A percentile compares a stretch with the other conserved stretches of the same genome.
phyloP scores from a whole-genome alignment of 768 basidiomycete species.

The Dioszegia hungarica region DNA sequence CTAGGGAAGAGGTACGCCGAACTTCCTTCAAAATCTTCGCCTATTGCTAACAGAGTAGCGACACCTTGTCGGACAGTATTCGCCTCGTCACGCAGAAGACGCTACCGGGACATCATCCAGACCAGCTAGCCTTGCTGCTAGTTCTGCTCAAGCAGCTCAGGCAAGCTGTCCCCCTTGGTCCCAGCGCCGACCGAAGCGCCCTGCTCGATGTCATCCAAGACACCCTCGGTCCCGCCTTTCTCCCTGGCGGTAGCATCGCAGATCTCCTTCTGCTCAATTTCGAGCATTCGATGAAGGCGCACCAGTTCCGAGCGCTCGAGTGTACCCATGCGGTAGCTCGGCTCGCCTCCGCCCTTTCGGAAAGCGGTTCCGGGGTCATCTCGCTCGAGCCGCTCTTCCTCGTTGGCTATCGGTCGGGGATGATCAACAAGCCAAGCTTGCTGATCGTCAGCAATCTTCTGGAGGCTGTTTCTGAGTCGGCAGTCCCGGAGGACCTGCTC shows the following conservation, averaged over 20 bases:
- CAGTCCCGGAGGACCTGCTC: conserved; percentile 13
- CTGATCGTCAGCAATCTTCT: conserved; percentile 14
- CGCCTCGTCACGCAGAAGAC: conserved; percentile 4
- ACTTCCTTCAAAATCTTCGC: no score
- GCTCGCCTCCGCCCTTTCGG: background rate
- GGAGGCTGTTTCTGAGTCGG: conserved; percentile 7
- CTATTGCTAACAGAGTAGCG: no score
- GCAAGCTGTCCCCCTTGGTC: background rate
- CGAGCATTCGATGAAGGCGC: conserved; percentile 16
- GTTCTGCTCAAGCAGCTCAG: conserved; percentile 21
- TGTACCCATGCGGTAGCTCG: conserved; percentile 5
- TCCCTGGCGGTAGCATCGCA: conserved; percentile 11
- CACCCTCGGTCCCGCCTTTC: conserved; percentile 13
- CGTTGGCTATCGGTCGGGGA: conserved; percentile 1
- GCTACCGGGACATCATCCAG: conserved; percentile 7
- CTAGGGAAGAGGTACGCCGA: conserved; percentile 5
- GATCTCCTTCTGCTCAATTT: conserved; percentile 15
- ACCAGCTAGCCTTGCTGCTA: conserved; percentile 18
- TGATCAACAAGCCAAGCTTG: conserved; percentile 13
- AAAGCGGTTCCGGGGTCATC: background rate
- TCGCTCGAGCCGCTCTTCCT: conserved; percentile 26
- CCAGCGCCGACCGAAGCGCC: background rate
- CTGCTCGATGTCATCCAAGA: conserved; percentile 6
- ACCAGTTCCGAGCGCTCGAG: conserved; percentile 21
- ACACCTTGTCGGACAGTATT: conserved; percentile 2